Evolutionary conservation across 163 green algal species (phyloP).

Genomic region (Scenedesmus sp.): DNA sequence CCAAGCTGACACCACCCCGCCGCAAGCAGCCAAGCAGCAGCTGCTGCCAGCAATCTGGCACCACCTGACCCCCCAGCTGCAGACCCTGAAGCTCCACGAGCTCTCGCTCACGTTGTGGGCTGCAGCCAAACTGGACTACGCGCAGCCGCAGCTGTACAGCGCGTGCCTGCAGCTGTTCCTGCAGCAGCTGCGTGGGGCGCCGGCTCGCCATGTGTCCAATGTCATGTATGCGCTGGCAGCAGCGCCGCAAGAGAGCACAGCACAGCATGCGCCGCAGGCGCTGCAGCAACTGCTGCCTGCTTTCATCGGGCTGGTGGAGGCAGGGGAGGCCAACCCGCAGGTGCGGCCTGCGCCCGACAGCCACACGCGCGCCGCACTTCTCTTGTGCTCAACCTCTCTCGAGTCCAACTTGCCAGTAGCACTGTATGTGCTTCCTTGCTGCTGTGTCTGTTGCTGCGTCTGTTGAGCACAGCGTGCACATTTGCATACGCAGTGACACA

Average conservation of each 20-base stretch:
- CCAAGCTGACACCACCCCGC: background rate
- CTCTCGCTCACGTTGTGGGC: background rate
- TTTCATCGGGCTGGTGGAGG: background rate
- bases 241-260: background rate
- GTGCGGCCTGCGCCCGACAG: background rate
- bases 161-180: background rate
- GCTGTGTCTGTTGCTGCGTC: too few relatives aligned
- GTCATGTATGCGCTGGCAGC: background rate
- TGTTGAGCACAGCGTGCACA: too few relatives aligned
- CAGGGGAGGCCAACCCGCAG: background rate
- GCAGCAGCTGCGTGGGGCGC: background rate
- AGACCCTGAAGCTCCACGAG: background rate
- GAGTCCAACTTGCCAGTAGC: too few relatives aligned
- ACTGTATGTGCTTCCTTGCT: background rate
- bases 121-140: background rate
- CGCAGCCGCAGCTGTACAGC: background rate
- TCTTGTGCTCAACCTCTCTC: too few relatives aligned
- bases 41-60: background rate
- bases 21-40: background rate
- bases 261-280: background rate
- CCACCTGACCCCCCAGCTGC: background rate
- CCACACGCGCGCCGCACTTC: too few relatives aligned
- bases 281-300: constrained; percentile 5
- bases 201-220: background rate
- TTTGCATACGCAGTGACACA: background rate